Percentiles rank a stretch among this genome's conserved stretches.
Conservation (phyloP, 2,329 filamentous ascomycete species). For the Aspergillus intermedius region DNA sequence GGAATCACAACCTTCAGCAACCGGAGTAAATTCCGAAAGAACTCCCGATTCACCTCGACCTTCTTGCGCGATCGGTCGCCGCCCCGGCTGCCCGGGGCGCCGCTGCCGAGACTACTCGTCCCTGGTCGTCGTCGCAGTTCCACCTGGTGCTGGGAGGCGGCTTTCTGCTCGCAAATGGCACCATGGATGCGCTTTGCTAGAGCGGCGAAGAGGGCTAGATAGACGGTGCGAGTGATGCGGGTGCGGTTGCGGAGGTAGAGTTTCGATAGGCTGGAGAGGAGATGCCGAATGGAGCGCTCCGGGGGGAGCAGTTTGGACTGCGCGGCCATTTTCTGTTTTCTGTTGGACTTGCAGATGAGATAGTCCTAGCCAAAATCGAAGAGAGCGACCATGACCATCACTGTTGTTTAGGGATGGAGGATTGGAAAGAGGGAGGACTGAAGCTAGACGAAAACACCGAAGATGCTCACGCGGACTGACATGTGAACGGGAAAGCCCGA, state of each 20-base stretch:
- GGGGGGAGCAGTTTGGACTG: conserved; percentile 65
- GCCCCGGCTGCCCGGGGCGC: conserved; percentile 25
- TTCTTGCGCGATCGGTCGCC: conserved; percentile 54
- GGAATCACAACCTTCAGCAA: conserved; percentile 84
- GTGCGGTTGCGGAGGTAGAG: conserved; percentile 75
- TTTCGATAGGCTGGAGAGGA: conserved; percentile 60
- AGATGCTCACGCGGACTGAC: neutral
- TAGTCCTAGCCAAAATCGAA: neutral
- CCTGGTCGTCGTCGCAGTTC: conserved; percentile 51
- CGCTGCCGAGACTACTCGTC: conserved; percentile 32
- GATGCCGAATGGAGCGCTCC: conserved; percentile 58
- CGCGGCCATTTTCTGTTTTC: conserved; percentile 55
- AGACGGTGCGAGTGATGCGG: conserved; percentile 74
- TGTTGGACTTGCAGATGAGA: neutral
- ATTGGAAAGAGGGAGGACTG: neutral
- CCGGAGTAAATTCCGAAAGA: conserved; percentile 68
- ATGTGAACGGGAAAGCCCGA: too few species aligned
- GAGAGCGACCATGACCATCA: neutral
- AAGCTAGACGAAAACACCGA: neutral
- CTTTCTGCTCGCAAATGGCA: conserved; percentile 89
- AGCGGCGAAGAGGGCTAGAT: conserved; percentile 72
- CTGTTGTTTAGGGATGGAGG: neutral
- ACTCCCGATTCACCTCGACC: conserved; percentile 87
- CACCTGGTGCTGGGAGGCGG: conserved; percentile 64
- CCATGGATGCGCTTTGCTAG: conserved; percentile 81